A percentile compares a stretch with the other conserved stretches of the same genome.
phyloP scores from a whole-genome alignment of 805 yeast genomes.

The Danielia reshetovae region DNA sequence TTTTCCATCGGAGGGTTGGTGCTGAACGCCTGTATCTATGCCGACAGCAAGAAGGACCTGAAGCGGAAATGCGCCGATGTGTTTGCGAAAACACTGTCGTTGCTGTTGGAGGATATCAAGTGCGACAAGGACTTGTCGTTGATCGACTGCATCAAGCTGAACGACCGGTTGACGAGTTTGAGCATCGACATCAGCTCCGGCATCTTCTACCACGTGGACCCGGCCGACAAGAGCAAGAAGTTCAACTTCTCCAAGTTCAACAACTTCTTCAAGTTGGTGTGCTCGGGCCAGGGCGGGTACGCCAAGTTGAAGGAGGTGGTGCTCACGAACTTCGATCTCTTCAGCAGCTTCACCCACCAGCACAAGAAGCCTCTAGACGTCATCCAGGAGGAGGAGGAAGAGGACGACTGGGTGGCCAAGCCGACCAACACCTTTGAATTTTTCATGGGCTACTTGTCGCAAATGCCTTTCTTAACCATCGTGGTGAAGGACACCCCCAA shows the following conservation, averaged over 20 bases:
- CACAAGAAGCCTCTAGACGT: conserved; percentile 6
- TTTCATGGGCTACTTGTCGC: conserved; percentile 18
- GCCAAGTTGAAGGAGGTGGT: conserved; percentile 21
- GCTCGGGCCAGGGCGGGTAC: conserved; percentile 34
- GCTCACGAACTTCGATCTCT: conserved; percentile 32
- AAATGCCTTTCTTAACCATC: conserved; percentile 21
- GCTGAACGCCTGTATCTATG: conserved; percentile 12
- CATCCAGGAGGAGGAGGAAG: conserved; percentile 9
- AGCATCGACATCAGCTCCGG: conserved; percentile 48
- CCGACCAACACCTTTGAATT: conserved; percentile 20
- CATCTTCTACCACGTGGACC: conserved; percentile 31
- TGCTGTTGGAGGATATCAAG: conserved; percentile 36
- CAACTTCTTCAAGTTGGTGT: conserved; percentile 24
- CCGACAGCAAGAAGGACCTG: conserved; percentile 12
- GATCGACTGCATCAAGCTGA: conserved; percentile 41
- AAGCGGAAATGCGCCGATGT: conserved; percentile 23
- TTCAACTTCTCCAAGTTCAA: conserved; percentile 32
- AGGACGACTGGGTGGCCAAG: conserved; percentile 19
- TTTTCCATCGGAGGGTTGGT: conserved; percentile 9
- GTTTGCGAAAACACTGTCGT: conserved; percentile 35
- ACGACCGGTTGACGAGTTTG: conserved; percentile 33
- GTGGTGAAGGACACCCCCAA: conserved; percentile 21
- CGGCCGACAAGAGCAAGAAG: conserved; percentile 11
- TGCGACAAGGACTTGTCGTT: conserved; percentile 46
- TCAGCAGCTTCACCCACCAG: conserved; percentile 15